Base-by-base conservation (phyloP, 148 eudicot genomes). In the Pouteria glomerata region DNA sequence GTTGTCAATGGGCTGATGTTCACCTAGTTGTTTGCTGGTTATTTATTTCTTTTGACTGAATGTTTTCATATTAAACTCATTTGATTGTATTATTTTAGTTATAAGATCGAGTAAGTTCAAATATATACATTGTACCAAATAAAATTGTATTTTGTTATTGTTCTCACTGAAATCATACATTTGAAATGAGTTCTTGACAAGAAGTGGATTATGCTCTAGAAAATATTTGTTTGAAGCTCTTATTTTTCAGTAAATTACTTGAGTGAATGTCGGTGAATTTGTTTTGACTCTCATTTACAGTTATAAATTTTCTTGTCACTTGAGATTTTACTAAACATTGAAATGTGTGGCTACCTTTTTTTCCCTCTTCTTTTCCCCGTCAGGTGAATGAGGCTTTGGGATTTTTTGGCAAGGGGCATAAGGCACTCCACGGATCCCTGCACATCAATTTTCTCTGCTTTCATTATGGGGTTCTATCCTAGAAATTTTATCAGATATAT, bases 381-480 rank as follows among this genome's bases (percentile, higher is more conserved):
- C 41, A 75, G 62, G 78, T 69, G 73, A 75, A 75, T 69, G 73
- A 75, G 18, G 33, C 62, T 75, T 59, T 27, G 60, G 65, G 68
- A 42, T 21, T 61, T 35, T 51, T 34, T 34, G 51, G 14, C 48
- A 34, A 75, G 78, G 69, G 27, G 39, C 67, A 69, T 6, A 24
- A 69, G 68, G 11, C 66, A 18, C 48, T 23, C 30, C 29, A 41
- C 21, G 8, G 51, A 24, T 73, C 60, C 44, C 31, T 55, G 21
- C 24, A 24, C 69, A 50, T 39, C 69, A 51, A 61, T 50, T 12
- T 51, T 51, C 4, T 39, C 72, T 16, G 74, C 64, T 63, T 63
- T 62, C 50, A 42, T 53, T 23, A 42, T 31, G 24, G 74, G 74
- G 52, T 62, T 76, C 63, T 76, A 63, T 66, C 74, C 79, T 19